These are phyloP conservation scores for Gracilaria domingensis DNA, from an alignment of 23 red algal species.

Conservation along the genomic window DNA sequence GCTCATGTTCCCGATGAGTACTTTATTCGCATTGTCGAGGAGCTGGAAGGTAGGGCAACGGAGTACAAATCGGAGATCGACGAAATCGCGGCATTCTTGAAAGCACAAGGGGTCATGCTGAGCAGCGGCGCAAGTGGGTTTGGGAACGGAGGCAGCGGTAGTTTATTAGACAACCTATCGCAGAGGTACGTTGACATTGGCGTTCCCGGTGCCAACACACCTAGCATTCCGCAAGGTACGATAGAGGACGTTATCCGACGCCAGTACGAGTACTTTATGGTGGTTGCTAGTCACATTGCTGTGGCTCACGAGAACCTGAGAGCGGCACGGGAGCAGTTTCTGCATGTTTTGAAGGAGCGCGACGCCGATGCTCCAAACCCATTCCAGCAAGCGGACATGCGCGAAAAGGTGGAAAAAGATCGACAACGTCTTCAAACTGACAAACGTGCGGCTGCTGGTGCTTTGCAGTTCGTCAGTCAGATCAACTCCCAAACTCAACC, in stretches of 20 bases:
- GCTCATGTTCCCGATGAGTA: constrained; percentile 66
- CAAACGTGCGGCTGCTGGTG: constrained; percentile 30
- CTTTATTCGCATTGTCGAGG: constrained; percentile 56
- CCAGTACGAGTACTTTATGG: constrained; percentile 84
- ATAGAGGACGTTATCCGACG: constrained; percentile 79
- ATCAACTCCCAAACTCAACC: not conserved
- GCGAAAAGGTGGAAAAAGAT: constrained; percentile 72
- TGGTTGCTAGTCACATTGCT: constrained; percentile 74
- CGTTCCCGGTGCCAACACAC: not conserved
- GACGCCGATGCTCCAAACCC: constrained; percentile 70
- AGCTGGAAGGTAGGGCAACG: constrained; percentile 66
- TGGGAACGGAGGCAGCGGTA: constrained; percentile 6
- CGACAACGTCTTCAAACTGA: constrained; percentile 39
- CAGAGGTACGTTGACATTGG: constrained; percentile 54
- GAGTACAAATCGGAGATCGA: constrained; percentile 77
- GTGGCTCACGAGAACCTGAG: constrained; percentile 66
- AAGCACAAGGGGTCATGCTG: constrained; percentile 56
- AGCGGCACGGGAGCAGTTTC: constrained; percentile 47
- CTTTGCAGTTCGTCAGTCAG: constrained; percentile 2
- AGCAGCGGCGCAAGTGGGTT: constrained; percentile 29
- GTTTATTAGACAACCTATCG: constrained; percentile 36
- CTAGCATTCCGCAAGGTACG: constrained; percentile 35
- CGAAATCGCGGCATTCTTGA: constrained; percentile 66
- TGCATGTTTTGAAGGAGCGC: constrained; percentile 29
- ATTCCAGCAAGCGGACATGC: constrained; percentile 63